Base-by-base conservation (phyloP, 164 flowering plant species). In the Vitis cinerea region DNA sequence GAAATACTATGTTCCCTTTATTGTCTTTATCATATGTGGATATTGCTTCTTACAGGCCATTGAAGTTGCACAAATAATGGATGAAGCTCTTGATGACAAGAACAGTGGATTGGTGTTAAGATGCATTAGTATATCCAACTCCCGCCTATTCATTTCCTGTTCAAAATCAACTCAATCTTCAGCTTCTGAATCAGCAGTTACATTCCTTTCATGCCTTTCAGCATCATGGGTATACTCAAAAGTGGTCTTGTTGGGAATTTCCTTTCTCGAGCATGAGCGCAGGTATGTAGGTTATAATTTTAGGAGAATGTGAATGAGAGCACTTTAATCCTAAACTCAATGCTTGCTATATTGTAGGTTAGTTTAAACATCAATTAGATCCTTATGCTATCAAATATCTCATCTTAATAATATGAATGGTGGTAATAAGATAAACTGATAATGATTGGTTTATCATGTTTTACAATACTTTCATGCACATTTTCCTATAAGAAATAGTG, bases 21-120 rank as follows among this genome's bases (percentile, higher is more conserved):
- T 62, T 51, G 11, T 56, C 47, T 68, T 67, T 70, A 17, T 59
- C 70, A 55, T 51, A 66, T 71, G 9, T 67, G 15, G 58, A 11
- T 12, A 27, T 50, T 59, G 4, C 56, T 27, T 69, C 53, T 65
- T 59, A 44, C 87, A 95, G 99, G 97, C 98, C 15, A 79, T 95
- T 82, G 96, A 86, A 81, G 84, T 94, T 65, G 97, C 98, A 65
- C 97, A 92, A 77, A 69, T 90, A 55, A 85, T 93, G 88, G 97
- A 90, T 76, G 74, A 95, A 71, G 83, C 93, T 49, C 89, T 94
- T 61, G 97, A 91, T 70, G 86, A 69, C 69, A 75, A 80, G 69
- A 75, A 87, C 75, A 47, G n/a, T 62, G 85, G 81, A 59, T 72
- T 77, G 70, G 88, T 87, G 50, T 77, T 76, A 12, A 81, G 77